These are phyloP conservation scores for Calonectria hawksworthii DNA, from an alignment of 2,329 filamentous ascomycete genomes.

Conservation along the genomic window DNA sequence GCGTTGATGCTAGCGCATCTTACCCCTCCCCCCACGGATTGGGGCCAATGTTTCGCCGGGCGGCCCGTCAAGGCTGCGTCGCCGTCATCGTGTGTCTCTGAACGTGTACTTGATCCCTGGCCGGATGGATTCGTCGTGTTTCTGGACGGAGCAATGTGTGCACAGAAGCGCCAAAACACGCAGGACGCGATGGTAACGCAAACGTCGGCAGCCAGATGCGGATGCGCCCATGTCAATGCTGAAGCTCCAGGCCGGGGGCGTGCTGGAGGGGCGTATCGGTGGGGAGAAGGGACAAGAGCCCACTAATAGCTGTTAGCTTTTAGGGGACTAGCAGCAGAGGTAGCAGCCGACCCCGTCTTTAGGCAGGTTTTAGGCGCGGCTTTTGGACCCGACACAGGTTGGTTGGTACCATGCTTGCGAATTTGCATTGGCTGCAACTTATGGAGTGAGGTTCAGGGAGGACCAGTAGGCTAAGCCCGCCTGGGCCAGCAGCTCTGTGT, in stretches of 20 bases:
- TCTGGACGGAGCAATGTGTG: not conserved
- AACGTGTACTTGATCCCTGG: not conserved
- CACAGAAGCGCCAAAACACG: slow-evolving; percentile 2
- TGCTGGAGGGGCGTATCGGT: slow-evolving; percentile 26
- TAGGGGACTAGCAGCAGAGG: slow-evolving; percentile 24
- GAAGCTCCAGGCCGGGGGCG: not conserved
- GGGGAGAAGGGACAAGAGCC: slow-evolving; percentile 33
- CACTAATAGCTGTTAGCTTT: slow-evolving; percentile 37
- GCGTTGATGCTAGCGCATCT: slow-evolving; percentile 10
- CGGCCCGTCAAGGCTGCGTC: slow-evolving; percentile 24
- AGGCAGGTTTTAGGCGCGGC: slow-evolving; percentile 35
- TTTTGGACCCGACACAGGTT: slow-evolving; percentile 9
- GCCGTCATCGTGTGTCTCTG: not conserved
- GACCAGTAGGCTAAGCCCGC: slow-evolving; percentile 13
- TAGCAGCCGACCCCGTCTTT: slow-evolving; percentile 45
- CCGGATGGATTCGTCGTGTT: not conserved
- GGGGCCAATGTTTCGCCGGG: slow-evolving; percentile 39
- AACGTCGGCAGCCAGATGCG: slow-evolving; percentile 11
- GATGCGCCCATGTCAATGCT: slow-evolving; percentile 20
- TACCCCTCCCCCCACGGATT: slow-evolving; percentile 28
- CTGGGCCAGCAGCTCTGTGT: slow-evolving; percentile 31
- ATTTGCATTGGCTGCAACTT: not conserved
- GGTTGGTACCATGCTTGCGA: slow-evolving; percentile 14
- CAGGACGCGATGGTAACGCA: not conserved
- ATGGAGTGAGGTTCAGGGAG: slow-evolving; percentile 5